Evolutionary conservation across 225 moss, liverwort and hornwort genomes (phyloP).

Genomic region (Asterella californica): DNA sequence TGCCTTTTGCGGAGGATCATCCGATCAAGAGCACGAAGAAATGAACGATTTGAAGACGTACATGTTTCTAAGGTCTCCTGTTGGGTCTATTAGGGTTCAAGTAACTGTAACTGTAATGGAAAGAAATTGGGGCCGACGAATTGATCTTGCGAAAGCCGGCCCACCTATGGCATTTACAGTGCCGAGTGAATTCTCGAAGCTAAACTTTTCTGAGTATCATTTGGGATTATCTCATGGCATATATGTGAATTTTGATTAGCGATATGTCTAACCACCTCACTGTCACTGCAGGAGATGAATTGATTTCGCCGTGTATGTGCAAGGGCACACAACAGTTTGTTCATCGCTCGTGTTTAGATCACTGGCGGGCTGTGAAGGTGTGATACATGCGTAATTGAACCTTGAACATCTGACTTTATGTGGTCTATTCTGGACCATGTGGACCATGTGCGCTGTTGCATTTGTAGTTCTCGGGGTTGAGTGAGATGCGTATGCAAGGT

Average conservation of each 20-base stretch:
- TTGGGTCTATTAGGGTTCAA: not conserved
- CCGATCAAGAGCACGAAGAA: not conserved
- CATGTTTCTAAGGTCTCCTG: not conserved
- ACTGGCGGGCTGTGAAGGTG: constrained; percentile 47
- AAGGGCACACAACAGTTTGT: constrained; percentile 47
- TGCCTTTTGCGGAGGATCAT: not conserved
- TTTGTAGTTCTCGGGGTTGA: not conserved
- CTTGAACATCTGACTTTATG: not conserved
- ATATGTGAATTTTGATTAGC: not conserved
- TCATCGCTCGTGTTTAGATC: constrained; percentile 43
- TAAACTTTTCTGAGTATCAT: not conserved
- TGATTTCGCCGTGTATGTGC: constrained; percentile 44
- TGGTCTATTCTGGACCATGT: not conserved
- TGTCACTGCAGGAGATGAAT: constrained; percentile 34
- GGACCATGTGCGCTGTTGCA: not conserved
- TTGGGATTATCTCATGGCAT: not conserved
- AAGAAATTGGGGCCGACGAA: not conserved
- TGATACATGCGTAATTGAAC: not conserved
- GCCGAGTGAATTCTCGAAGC: not conserved
- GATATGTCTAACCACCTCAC: not conserved
- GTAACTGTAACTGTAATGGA: not conserved
- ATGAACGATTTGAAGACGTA: not conserved
- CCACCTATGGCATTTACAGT: not conserved
- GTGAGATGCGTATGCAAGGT: not conserved
- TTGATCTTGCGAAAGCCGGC: not conserved